Percentiles rank a stretch among this genome's conserved stretches.
These are phyloP conservation scores for Fusarium sambucinum DNA, from an alignment of 2,329 filamentous ascomycete species.

Conservation along the genomic window DNA sequence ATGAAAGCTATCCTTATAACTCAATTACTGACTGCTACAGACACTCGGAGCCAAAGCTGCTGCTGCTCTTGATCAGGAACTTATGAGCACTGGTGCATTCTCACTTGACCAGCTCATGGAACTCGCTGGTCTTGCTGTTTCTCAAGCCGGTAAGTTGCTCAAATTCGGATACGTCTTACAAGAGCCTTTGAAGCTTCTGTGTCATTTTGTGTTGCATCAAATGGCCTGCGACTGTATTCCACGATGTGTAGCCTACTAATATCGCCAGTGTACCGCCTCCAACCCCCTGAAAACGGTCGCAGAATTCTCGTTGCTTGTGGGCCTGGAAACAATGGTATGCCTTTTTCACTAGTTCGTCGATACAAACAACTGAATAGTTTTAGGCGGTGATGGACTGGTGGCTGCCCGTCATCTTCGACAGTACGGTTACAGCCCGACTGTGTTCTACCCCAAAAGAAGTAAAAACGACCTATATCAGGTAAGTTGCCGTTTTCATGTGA, in stretches of 20 bases:
- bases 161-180: neutral
- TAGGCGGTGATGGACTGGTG: slow-evolving; percentile 90
- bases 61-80: slow-evolving; percentile 88
- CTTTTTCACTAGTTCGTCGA: neutral
- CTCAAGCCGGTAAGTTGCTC: slow-evolving; percentile 77
- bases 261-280: slow-evolving; percentile 81
- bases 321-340: slow-evolving; percentile 77
- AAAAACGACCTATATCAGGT: slow-evolving; percentile 92
- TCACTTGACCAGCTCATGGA: slow-evolving; percentile 98
- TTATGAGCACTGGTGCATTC: slow-evolving; percentile 90
- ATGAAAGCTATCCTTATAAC: neutral
- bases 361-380: slow-evolving; percentile 2
- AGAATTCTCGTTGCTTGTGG: slow-evolving; percentile 91
- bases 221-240: neutral
- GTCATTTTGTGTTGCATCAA: neutral
- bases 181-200: neutral
- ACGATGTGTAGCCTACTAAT: slow-evolving; percentile 4
- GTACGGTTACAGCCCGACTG: slow-evolving; percentile 88
- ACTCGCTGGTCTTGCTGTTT: slow-evolving; percentile 90
- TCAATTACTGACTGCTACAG: slow-evolving; percentile 58
- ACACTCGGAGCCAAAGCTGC: slow-evolving; percentile 90
- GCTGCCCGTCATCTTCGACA: slow-evolving; percentile 91
- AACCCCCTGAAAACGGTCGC: slow-evolving; percentile 78
- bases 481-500: slow-evolving; percentile 55
- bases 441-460: slow-evolving; percentile 94